phyloP scores from a whole-genome alignment of 257 asterid genomes.

The Ajuga chamaepitys region DNA sequence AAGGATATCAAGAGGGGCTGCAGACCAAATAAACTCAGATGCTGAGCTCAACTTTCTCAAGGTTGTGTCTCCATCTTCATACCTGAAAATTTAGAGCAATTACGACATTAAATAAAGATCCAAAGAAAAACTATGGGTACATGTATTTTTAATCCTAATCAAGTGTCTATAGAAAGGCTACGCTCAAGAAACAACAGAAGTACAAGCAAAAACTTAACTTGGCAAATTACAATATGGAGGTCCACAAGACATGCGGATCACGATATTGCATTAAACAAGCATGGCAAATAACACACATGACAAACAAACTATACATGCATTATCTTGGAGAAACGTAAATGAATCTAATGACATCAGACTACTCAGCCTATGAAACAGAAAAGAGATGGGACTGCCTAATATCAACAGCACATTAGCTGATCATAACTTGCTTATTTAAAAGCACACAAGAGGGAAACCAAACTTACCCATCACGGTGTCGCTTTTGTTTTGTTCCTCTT shows the following conservation, averaged over 20 bases:
- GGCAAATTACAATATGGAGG: background rate
- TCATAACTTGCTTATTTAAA: background rate
- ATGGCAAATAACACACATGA: background rate
- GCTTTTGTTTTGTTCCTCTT: constrained; percentile 61
- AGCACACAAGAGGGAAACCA: background rate
- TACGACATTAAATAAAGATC: too few species aligned
- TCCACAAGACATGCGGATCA: background rate
- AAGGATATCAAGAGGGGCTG: constrained; percentile 62
- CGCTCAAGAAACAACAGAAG: background rate
- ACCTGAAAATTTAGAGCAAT: constrained; percentile 52
- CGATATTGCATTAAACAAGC: background rate
- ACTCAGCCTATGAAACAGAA: background rate
- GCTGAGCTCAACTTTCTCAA: constrained; percentile 70
- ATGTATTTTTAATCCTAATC: background rate
- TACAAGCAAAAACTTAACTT: background rate
- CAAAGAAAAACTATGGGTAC: too few species aligned
- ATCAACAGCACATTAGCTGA: background rate
- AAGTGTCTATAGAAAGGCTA: background rate
- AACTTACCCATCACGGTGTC: constrained; percentile 84
- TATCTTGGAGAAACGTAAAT: background rate
- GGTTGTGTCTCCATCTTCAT: constrained; percentile 83
- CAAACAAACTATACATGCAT: too few species aligned
- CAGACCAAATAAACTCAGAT: constrained; percentile 71
- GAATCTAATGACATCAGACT: background rate
- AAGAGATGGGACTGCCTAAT: background rate